These are phyloP conservation scores for Andrographis paniculata DNA, from an alignment of 305 asterid species.

Conservation along the genomic window DNA sequence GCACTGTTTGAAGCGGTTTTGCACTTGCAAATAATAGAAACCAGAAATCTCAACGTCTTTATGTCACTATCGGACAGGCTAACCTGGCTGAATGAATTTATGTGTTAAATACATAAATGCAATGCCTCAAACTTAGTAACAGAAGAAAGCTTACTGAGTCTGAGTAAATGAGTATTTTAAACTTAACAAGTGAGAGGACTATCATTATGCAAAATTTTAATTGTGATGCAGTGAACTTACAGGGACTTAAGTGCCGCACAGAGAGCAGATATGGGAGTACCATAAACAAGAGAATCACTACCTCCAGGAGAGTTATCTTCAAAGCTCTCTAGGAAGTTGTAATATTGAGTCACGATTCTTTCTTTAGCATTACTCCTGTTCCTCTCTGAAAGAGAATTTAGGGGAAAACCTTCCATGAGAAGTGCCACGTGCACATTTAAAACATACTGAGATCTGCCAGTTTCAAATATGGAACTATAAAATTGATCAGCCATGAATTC, in stretches of 20 bases:
- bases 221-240: conserved; percentile 39
- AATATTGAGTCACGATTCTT: conserved; percentile 55
- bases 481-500: conserved; percentile 55
- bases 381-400: conserved; percentile 57
- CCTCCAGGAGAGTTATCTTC: conserved; percentile 30
- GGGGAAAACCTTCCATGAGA: conserved; percentile 84
- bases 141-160: too few relatives aligned
- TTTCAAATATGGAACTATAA: conserved; percentile 43
- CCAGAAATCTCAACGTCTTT: conserved; percentile 67
- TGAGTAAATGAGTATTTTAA: too few relatives aligned
- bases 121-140: too few relatives aligned
- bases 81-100: conserved; percentile 70
- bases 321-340: conserved; percentile 53
- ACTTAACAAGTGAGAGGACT: too few relatives aligned
- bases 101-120: too few relatives aligned
- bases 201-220: too few relatives aligned
- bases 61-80: conserved; percentile 69
- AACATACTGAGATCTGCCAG: conserved; percentile 30
- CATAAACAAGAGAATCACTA: conserved; percentile 37
- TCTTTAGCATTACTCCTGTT: conserved; percentile 56
- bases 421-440: conserved; percentile 45
- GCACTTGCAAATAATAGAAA: conserved; percentile 48
- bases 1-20: conserved; percentile 36
- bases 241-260: conserved; percentile 67
- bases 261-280: conserved; percentile 74